These are phyloP conservation scores for Crotalaria pallida DNA, from an alignment of 306 rosid genomes.

Conservation along the genomic window DNA sequence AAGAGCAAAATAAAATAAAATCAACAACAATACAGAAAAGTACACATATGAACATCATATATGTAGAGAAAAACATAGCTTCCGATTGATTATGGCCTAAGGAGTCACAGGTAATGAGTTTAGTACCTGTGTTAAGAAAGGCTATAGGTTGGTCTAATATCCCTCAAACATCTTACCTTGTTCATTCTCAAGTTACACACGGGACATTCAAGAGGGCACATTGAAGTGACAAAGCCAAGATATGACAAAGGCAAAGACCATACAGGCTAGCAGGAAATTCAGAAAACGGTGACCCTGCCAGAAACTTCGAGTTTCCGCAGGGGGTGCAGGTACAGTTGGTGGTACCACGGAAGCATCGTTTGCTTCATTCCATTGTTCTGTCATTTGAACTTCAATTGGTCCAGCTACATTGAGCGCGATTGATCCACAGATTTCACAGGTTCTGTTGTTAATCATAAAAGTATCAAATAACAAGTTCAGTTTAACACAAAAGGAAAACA, in stretches of 20 bases:
- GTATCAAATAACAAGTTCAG: slow-evolving; percentile 4
- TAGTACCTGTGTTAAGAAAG: slow-evolving; percentile 22
- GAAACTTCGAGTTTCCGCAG: slow-evolving; percentile 49
- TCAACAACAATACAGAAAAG: slow-evolving; percentile 17
- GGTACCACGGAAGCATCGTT: slow-evolving; percentile 41
- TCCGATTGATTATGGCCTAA: slow-evolving; percentile 16
- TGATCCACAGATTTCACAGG: slow-evolving; percentile 91
- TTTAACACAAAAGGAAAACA: background rate
- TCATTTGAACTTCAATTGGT: slow-evolving; percentile 50
- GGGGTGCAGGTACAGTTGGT: slow-evolving; percentile 31
- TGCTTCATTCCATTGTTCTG: slow-evolving; percentile 57
- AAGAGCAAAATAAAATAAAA: slow-evolving; percentile 20
- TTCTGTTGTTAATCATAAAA: slow-evolving; percentile 48
- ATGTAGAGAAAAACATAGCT: slow-evolving; percentile 16
- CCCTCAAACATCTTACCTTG: slow-evolving; percentile 32
- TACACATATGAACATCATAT: slow-evolving; percentile 36
- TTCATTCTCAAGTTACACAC: slow-evolving; percentile 19
- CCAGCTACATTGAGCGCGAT: slow-evolving; percentile 65
- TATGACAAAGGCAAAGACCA: slow-evolving; percentile 88
- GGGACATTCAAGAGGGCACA: slow-evolving; percentile 66
- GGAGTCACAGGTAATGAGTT: slow-evolving; percentile 30
- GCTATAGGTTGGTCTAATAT: slow-evolving; percentile 13
- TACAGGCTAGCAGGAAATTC: slow-evolving; percentile 77
- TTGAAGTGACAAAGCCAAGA: slow-evolving; percentile 96
- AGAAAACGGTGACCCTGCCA: slow-evolving; percentile 92